Conservation (phyloP, 768 basidiomycete genomes). For the Suillus occidentalis region DNA sequence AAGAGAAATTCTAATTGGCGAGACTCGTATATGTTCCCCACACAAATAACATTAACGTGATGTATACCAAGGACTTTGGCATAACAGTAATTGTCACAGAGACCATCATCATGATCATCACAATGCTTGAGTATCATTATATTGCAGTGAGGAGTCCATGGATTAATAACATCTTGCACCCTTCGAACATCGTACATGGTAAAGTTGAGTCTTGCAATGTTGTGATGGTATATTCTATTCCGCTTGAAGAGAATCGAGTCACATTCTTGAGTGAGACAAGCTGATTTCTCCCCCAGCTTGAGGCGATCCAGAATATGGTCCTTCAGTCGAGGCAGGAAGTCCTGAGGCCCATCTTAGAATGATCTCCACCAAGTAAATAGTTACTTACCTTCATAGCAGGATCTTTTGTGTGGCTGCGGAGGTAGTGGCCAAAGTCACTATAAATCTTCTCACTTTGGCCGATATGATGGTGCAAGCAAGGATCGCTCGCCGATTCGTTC, state of each 20-base stretch:
- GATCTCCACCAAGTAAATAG: too few relatives aligned
- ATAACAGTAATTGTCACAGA: slow-evolving; percentile 10
- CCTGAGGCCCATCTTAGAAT: background rate
- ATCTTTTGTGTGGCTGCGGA: too few relatives aligned
- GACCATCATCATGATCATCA: background rate
- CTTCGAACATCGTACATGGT: slow-evolving; percentile 38
- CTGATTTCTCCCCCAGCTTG: background rate
- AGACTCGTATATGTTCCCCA: slow-evolving; percentile 3
- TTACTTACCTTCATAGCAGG: too few relatives aligned
- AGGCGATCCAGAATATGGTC: background rate
- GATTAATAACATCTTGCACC: slow-evolving; percentile 40
- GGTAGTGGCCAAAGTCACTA: too few relatives aligned
- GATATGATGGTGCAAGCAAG: too few relatives aligned
- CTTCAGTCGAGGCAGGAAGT: background rate
- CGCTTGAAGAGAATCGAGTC: slow-evolving; percentile 15
- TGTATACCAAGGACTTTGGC: slow-evolving; percentile 18
- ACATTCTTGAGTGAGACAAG: too few relatives aligned
- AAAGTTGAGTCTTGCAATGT: slow-evolving; percentile 25
- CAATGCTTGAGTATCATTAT: too few relatives aligned
- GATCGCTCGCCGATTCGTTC: too few relatives aligned
- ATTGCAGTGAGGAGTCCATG: slow-evolving; percentile 15
- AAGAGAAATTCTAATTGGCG: slow-evolving; percentile 4
- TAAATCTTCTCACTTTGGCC: too few relatives aligned
- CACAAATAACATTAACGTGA: slow-evolving; percentile 12
- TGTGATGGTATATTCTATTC: slow-evolving; percentile 7